Evolutionary conservation across 2,329 filamentous ascomycete species (phyloP).

Genomic region (Stachybotrys elegans): DNA sequence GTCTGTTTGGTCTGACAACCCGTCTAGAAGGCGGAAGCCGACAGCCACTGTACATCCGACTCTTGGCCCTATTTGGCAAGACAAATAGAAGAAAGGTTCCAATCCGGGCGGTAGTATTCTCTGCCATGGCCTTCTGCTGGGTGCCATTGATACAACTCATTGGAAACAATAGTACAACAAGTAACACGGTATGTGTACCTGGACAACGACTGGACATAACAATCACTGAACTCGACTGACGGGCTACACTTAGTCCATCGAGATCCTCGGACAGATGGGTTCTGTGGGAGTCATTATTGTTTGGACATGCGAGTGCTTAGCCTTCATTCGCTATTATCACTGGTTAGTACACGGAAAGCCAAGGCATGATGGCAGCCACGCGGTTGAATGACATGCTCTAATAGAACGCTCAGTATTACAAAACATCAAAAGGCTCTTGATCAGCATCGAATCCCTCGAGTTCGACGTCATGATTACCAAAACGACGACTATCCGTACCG

Average conservation of each 20-base stretch:
- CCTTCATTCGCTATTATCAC: constrained; percentile 32
- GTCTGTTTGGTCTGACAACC: constrained; percentile 24
- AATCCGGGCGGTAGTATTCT: constrained; percentile 30
- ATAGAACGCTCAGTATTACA: not conserved
- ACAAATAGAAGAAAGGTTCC: constrained; percentile 27
- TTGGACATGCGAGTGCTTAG: constrained; percentile 35
- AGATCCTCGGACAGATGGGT: constrained; percentile 30
- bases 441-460: constrained; percentile 15
- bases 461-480: constrained; percentile 14
- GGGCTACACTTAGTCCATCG: constrained; percentile 31
- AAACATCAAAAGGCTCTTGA: constrained; percentile 16
- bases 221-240: too few species aligned
- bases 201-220: too few species aligned
- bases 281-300: constrained; percentile 30
- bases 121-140: constrained; percentile 32
- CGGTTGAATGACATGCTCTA: constrained; percentile 12
- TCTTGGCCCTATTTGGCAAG: constrained; percentile 24
- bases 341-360: constrained; percentile 16
- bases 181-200: too few species aligned
- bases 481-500: constrained; percentile 30
- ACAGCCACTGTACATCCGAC: constrained; percentile 16
- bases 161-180: too few species aligned
- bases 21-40: constrained; percentile 19
- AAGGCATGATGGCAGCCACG: not conserved
- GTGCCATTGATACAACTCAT: constrained; percentile 33